Percentiles rank a stretch among this genome's conserved stretches.
Evolutionary conservation across 352 stramenopile genomes (phyloP).

Genomic region (Phytophthora sojae): DNA sequence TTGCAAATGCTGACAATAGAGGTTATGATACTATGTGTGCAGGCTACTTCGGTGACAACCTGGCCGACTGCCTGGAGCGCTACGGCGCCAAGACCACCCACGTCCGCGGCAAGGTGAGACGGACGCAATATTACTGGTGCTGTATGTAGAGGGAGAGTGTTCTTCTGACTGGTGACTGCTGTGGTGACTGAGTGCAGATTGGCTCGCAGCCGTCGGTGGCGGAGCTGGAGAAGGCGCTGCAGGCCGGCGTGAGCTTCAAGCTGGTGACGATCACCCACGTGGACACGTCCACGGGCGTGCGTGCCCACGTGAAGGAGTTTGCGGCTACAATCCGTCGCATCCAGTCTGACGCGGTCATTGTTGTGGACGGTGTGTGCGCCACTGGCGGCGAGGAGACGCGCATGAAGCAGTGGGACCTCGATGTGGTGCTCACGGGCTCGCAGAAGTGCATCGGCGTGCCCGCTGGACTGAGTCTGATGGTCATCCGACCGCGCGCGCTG

Average conservation of each 20-base stretch:
- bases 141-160: background rate
- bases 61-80: constrained; percentile 70
- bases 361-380: constrained; percentile 79
- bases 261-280: constrained; percentile 83
- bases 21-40: background rate
- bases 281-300: constrained; percentile 80
- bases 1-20: background rate
- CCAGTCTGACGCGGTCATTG: constrained; percentile 67
- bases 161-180: background rate
- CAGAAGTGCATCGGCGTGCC: constrained; percentile 84
- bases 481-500: constrained; percentile 74
- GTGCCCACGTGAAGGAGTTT: constrained; percentile 67
- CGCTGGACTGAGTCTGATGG: constrained; percentile 67
- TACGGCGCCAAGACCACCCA: constrained; percentile 76
- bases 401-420: constrained; percentile 85
- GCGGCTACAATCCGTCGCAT: constrained; percentile 60
- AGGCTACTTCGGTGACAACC: constrained; percentile 83
- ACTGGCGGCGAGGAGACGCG: constrained; percentile 77
- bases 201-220: constrained; percentile 58
- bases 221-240: constrained; percentile 55
- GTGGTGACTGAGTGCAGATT: constrained; percentile 37
- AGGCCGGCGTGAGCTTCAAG: constrained; percentile 57
- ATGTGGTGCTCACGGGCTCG: constrained; percentile 81
- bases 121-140: background rate
- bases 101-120: constrained; percentile 51